Conservation (phyloP, 1,139 yeast genomes). For the Kazachstania sp. region DNA sequence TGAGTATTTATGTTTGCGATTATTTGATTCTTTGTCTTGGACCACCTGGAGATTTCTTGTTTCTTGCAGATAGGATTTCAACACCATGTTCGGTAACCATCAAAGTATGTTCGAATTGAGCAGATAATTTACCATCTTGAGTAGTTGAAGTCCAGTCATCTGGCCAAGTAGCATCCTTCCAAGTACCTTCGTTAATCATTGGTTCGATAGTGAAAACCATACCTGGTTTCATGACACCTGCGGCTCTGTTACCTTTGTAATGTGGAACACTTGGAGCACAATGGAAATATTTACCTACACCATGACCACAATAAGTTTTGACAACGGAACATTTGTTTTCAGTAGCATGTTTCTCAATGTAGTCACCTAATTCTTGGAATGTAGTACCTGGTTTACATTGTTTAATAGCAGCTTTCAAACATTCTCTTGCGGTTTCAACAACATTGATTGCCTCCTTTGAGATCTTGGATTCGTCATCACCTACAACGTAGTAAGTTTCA, state of each 20-base stretch:
- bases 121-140: constrained; percentile 77
- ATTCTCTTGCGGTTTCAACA: constrained; percentile 91
- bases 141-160: constrained; percentile 97
- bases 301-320: constrained; percentile 90
- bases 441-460: constrained; percentile 59
- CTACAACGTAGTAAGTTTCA: constrained; percentile 86
- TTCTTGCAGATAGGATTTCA: constrained; percentile 82
- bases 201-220: constrained; percentile 98
- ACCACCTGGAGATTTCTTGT: constrained; percentile 80
- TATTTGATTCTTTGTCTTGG: constrained; percentile 51
- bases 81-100: constrained; percentile 89
- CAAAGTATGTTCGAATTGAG: constrained; percentile 93
- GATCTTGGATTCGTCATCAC: constrained; percentile 69
- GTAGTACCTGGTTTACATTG: constrained; percentile 88
- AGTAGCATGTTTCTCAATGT: constrained; percentile 80
- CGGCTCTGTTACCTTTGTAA: constrained; percentile 85
- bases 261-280: constrained; percentile 92
- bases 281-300: constrained; percentile 81
- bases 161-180: constrained; percentile 85
- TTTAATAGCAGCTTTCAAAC: constrained; percentile 73
- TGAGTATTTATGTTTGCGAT: constrained; percentile 1
- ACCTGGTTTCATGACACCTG: constrained; percentile 92
- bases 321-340: constrained; percentile 79
- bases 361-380: constrained; percentile 78
- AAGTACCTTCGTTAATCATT: constrained; percentile 86